Evolutionary conservation across 805 yeast genomes (phyloP), one percentile per base, ranked within the genome.

Genomic region (Lachancea nothofagi): DNA sequence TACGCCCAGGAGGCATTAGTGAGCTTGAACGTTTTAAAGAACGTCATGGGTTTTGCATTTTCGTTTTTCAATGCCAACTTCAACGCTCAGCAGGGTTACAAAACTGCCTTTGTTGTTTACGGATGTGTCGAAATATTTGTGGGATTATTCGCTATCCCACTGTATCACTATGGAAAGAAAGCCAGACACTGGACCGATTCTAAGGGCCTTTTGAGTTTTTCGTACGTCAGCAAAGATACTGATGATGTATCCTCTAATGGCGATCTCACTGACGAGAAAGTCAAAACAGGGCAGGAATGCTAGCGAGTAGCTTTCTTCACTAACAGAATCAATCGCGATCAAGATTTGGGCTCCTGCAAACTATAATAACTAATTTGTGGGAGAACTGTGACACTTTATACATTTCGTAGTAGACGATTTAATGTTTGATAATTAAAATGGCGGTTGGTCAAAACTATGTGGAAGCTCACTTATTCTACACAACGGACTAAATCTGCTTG

Each of bases 1-100:
- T 75, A 68, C 62, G 80, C 83, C 0, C 67, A 76, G 2, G 83
- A 78, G 49, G 67, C 78, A 0, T 62, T 78, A 24, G 83, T 78
- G 2, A 66, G 79, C 5, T 64, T 77, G 38, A 77, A 77, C 51
- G 60, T 77, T 36, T 55, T 66, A 38, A 77, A 78, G 55, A 78
- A 78, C 47, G 55, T 73, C 7, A 35, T 75, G 24, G 83, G 82
- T 2, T 75, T 77, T 45, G 51, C 68, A 12, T 77, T 77, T 49
- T 74, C 81, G 4, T 62, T 77, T 19, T 77, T 78, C 59, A 77
- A 74, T 50, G 74, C 72, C 37, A 46, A 59, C 21, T 77, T 74
- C 42, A 57, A 66, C 29, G 65, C 58, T 28, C 31, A 54, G 3
- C 44, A 63, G 5, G 78, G 80, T 12, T 50, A 69, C 25, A 66